Base-by-base conservation (phyloP, 345 rosid genomes). In the Pseudoturritis turrita region DNA sequence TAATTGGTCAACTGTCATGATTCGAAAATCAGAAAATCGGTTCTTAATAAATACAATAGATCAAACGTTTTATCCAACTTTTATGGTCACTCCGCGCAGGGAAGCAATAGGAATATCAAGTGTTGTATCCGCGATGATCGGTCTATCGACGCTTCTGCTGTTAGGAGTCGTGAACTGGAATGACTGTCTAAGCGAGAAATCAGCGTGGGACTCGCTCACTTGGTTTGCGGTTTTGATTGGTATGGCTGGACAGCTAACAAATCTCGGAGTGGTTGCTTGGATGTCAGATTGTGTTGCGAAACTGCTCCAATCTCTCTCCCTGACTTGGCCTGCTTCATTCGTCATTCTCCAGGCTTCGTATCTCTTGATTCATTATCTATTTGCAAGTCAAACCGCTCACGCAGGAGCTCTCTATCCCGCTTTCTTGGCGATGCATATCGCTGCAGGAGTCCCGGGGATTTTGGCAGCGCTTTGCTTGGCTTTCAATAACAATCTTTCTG, bases 41-140 rank as follows among this genome's bases (percentile, higher is more conserved):
- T 28, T 29, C 5, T 29, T 8, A 29, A 29, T 29, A 29, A 29
- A 1, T 29, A 29, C 6, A 8, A 7, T 29, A 29, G 17, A 50
- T 50, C 7, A 22, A 50, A 22, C 55, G 9, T 55, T 17, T 17
- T 9, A 55, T 35, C 6, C 9, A 31, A n/a, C 11, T 31, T 10
- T 2, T 5, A 10, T 40, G 36, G 76, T 10, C 23, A 43, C 68
- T 19, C 26, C 0, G 5, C 66, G 68, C 84, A 91, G 98, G 55
- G 99, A 95, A 9, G 76, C 86, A 25, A 71, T 91, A 17, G 92
- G 96, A 58, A 79, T 91, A 64, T 85, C 97, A 2, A 91, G 97
- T 54, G 99, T 91, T 23, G 98, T 89, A n/a, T 88, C 99, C 12
- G 98, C 98, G 11, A 91, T 95, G 99, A 87, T 95, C 18, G 96